Base-by-base conservation (phyloP, 495 filamentous ascomycete species). In the Penicillium paradoxum region DNA sequence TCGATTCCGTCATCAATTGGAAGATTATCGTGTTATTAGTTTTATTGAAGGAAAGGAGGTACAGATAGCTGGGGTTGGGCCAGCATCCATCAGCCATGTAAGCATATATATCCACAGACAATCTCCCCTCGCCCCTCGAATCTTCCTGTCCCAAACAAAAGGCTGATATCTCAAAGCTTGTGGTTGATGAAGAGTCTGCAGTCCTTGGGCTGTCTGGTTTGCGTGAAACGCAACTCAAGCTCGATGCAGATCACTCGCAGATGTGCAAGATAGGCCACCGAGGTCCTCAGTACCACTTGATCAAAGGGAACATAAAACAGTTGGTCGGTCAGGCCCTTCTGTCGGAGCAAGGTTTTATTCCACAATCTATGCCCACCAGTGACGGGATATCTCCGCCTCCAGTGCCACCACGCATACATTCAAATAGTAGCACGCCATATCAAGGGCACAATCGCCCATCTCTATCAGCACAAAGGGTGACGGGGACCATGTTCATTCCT, bases 31-130 rank as follows among this genome's bases (percentile, higher is more conserved):
- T 2, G 65, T 75, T 7, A 41, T 75, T 25, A 74, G 65, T 29
- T 75, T 76, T 46, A 68, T 74, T 24, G 73, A 77, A 51, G 73
- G 70, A 1, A 70, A 73, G 32, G 64, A 70, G 41, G 68, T 72
- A 9, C 58, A 69, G 5, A 33, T 72, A 29, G 69, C 58, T 29
- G 69, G 69, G 19, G 30, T 52, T 11, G 66, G 64, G 3, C 65
- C 68, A 9, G 60, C 66, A 1, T 73, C 64, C 17, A 25, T 72
- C 13, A 67, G 65, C 40, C 67, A 71, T 61, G 68, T 70, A 53
- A 49, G 65, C 57, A 30, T 4, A 1, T 21, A 37, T 7, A 14
- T 2, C 25, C 18, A 37, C 25, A 5, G 15, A 10, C 2, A 10
- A 14, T 21, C 36, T n/a, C 6, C 9, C 3, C 6, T 22, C 9